Evolutionary conservation across 1,139 yeast genomes (phyloP), one percentile per base, ranked within the genome.

Genomic region (Martiniozyma asiatica): DNA sequence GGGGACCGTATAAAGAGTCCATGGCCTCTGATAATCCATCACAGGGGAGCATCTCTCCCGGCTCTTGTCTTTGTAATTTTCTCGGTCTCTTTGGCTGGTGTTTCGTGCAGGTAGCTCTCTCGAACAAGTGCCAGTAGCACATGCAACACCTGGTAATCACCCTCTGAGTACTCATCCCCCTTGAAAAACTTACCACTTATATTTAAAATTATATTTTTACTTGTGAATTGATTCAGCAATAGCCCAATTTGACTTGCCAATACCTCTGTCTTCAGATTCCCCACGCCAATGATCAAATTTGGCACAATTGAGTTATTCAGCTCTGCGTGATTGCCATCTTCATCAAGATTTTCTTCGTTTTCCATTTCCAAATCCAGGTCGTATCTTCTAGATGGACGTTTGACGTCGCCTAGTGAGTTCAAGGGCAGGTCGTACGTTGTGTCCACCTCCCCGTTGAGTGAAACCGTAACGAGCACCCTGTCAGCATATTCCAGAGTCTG

Each of bases 371-470:
- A n/a, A n/a, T n/a, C n/a, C n/a, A n/a, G n/a, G 10, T 34, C 30
- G 12, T 28, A 29, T 10, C 18, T 26, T 20, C 20, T 28, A 18
- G 17, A 16, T 9, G 43, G 41, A 15, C 20, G 40, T 9, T 37
- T 36, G 8, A 41, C 25, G 20, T 41, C 45, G 9, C 34, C 28
- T 8, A 42, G 14, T 9, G 27, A 30, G 1, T 61, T 55, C 0
- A 56, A 45, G 21, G 47, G 53, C 3, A 59, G 41, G 29, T 59
- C 65, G 30, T 56, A 59, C 1, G 62, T 52, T 6, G 55, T 44
- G 39, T 63, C 65, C 32, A 55, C 42, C 35, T 62, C 63, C 1
- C 68, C 68, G 40, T 61, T 48, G 28, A 45, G 35, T 7, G 57
- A 37, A 1, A 63, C 31, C 19, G 51, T 52, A 3, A 63, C 26